Percentiles rank a stretch among this genome's conserved stretches.
phyloP scores from a whole-genome alignment of 805 yeast genomes.

The Candida ascalaphidarum region DNA sequence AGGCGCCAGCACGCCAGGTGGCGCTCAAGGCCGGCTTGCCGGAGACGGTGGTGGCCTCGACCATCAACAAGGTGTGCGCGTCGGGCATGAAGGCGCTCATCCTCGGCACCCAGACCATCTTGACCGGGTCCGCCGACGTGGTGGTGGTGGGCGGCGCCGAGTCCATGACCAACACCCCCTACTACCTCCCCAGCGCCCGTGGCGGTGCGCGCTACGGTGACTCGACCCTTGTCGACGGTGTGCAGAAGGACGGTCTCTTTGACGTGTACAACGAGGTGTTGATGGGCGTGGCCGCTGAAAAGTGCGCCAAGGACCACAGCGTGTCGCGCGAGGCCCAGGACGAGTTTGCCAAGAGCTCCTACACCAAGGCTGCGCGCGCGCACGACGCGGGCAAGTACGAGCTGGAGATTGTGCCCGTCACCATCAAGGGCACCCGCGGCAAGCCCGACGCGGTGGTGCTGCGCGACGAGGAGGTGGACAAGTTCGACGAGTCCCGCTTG shows the following conservation, averaged over 20 bases:
- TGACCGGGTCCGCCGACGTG: constrained; percentile 84
- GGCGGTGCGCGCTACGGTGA: constrained; percentile 89
- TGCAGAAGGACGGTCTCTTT: constrained; percentile 84
- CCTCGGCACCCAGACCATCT: constrained; percentile 81
- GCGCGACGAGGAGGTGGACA: constrained; percentile 77
- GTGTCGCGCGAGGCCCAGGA: constrained; percentile 85
- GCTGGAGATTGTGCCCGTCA: constrained; percentile 77
- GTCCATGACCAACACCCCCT: constrained; percentile 94
- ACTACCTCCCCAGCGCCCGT: constrained; percentile 82
- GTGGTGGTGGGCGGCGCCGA: constrained; percentile 98
- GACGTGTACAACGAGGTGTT: constrained; percentile 85
- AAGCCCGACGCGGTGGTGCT: constrained; percentile 71
- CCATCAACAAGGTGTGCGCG: constrained; percentile 96
- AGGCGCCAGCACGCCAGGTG: constrained; percentile 97
- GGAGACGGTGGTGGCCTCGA: constrained; percentile 73
- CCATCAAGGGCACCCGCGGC: constrained; percentile 80
- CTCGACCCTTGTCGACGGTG: constrained; percentile 70
- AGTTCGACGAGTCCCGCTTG: constrained; percentile 70
- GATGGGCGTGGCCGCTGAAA: constrained; percentile 98
- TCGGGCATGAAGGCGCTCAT: constrained; percentile 91
- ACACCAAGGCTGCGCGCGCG: constrained; percentile 80
- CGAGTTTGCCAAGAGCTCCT: constrained; percentile 75
- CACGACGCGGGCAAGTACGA: constrained; percentile 73
- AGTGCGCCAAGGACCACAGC: constrained; percentile 78
- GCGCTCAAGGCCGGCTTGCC: constrained; percentile 85